Evolutionary conservation across 192 early-diverging fungal genomes (phyloP).

Genomic region (Chytriomyces confervae): DNA sequence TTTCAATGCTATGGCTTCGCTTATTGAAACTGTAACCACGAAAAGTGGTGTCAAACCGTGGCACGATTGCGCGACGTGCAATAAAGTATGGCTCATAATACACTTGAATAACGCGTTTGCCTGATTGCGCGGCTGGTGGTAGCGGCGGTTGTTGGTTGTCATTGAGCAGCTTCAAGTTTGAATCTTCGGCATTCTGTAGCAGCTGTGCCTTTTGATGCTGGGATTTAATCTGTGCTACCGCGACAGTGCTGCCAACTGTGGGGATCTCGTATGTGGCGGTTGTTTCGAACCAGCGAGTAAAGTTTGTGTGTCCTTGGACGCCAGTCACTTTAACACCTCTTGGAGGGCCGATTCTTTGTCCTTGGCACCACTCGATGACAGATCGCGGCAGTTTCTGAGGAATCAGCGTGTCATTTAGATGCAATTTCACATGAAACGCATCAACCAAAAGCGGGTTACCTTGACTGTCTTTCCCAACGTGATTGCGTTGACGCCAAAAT

Average conservation of each 20-base stretch:
- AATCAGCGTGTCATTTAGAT: too few species aligned
- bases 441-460: background rate
- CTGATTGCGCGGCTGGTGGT: background rate
- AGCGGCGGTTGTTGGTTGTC: background rate
- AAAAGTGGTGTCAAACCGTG: conserved; percentile 41
- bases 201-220: background rate
- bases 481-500: conserved; percentile 32
- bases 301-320: conserved; percentile 43
- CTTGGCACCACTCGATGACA: conserved; percentile 27
- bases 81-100: conserved; percentile 46
- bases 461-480: background rate
- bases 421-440: background rate
- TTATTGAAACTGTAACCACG: conserved; percentile 50
- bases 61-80: conserved; percentile 29
- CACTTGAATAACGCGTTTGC: background rate
- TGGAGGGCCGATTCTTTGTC: conserved; percentile 23
- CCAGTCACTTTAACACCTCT: conserved; percentile 14
- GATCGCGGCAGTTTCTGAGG: too few species aligned
- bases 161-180: background rate
- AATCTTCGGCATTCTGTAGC: background rate
- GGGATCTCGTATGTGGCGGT: conserved; percentile 13
- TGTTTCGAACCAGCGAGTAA: conserved; percentile 32
- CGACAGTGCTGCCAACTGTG: conserved; percentile 1
- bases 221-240: background rate
- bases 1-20: conserved; percentile 39